A percentile compares a stretch with the other conserved stretches of the same genome.
phyloP scores from a whole-genome alignment of 441 rosid species.

The Populus trichocarpa region DNA sequence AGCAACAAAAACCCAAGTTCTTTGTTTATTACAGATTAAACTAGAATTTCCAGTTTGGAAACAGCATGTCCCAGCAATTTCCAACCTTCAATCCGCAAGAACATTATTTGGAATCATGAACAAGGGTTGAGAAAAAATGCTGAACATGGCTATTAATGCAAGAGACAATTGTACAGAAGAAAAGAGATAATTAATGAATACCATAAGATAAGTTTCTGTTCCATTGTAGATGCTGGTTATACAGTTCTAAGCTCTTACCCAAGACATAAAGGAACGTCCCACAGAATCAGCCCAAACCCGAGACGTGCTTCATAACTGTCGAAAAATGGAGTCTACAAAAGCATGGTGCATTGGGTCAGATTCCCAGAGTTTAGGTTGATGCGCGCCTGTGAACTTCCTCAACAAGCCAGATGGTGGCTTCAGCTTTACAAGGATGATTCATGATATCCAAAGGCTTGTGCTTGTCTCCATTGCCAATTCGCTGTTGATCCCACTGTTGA shows the following conservation, averaged over 20 bases:
- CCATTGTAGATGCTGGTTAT: not conserved
- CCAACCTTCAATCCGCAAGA: not conserved
- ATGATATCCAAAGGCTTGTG: conserved; percentile 47
- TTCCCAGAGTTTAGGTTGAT: conserved; percentile 69
- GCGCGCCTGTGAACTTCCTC: conserved; percentile 78
- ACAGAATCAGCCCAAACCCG: not conserved
- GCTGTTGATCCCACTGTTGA: conserved; percentile 66
- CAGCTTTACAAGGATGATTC: conserved; percentile 82
- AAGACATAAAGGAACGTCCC: conserved; percentile 3
- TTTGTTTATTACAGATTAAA: not conserved
- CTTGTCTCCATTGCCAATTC: conserved; percentile 51
- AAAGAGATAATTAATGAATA: not conserved
- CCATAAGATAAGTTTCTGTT: not conserved
- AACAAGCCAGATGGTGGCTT: conserved; percentile 77
- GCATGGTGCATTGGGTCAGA: conserved; percentile 56
- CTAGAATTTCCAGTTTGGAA: not conserved
- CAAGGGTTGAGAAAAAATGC: not conserved
- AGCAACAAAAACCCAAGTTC: not conserved
- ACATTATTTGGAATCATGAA: not conserved
- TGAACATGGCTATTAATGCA: not conserved
- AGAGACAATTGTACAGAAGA: not conserved
- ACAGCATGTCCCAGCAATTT: not conserved
- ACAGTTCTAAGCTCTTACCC: not conserved
- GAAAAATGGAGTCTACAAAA: conserved; percentile 56
- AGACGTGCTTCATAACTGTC: conserved; percentile 17